These are phyloP conservation scores for Penicillium sp. DNA, from an alignment of 2,329 filamentous ascomycete genomes.

Conservation along the genomic window DNA sequence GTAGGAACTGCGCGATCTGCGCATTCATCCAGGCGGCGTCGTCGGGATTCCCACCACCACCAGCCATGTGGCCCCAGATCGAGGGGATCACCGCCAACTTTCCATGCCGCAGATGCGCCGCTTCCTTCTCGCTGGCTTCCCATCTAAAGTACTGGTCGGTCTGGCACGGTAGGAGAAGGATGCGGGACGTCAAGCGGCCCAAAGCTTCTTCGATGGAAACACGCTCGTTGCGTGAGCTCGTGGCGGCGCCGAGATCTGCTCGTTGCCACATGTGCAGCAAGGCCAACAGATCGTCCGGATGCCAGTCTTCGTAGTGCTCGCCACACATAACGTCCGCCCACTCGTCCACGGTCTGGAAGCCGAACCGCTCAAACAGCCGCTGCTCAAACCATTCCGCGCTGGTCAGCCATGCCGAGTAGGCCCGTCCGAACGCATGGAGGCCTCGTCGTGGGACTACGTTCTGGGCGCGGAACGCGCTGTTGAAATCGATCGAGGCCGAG, in stretches of 20 bases:
- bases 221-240: no score
- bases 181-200: constrained; percentile 21
- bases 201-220: constrained; percentile 23
- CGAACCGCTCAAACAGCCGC: constrained; percentile 38
- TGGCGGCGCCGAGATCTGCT: constrained; percentile 42
- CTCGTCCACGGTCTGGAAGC: constrained; percentile 38
- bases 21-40: constrained; percentile 31
- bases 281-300: constrained; percentile 45
- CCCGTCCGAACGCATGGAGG: constrained; percentile 46
- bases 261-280: constrained; percentile 49
- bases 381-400: constrained; percentile 49
- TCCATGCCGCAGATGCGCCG: constrained; percentile 17
- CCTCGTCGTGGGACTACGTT: constrained; percentile 35
- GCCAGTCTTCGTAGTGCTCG: constrained; percentile 40
- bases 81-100: constrained; percentile 30
- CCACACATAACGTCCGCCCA: constrained; percentile 37
- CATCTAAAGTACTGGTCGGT: constrained; percentile 40
- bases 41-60: constrained; percentile 25
- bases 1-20: constrained; percentile 23
- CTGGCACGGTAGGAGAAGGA: constrained; percentile 38
- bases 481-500: constrained; percentile 43
- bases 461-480: constrained; percentile 28
- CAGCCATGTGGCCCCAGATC: constrained; percentile 33
- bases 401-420: constrained; percentile 50
- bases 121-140: constrained; percentile 28